These are phyloP conservation scores for Fusarium clavum DNA, from an alignment of 2,329 filamentous ascomycete species.

Conservation along the genomic window DNA sequence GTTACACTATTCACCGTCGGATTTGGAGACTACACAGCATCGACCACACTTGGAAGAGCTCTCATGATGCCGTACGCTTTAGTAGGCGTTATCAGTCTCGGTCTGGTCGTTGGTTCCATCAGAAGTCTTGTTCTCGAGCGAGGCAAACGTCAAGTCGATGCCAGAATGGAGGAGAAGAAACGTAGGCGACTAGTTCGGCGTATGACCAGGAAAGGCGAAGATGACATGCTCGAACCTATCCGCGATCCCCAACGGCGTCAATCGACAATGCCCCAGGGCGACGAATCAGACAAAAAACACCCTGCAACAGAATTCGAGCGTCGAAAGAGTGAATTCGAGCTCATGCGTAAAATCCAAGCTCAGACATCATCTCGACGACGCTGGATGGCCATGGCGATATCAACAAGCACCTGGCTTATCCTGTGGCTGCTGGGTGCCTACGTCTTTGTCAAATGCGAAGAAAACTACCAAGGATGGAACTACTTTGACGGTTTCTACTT, in stretches of 20 bases:
- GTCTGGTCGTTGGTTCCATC: slow-evolving; percentile 85
- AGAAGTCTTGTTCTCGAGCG: slow-evolving; percentile 72
- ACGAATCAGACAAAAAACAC: slow-evolving; percentile 17
- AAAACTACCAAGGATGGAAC: slow-evolving; percentile 68
- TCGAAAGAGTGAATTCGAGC: slow-evolving; percentile 76
- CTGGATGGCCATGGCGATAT: slow-evolving; percentile 79
- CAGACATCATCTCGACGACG: slow-evolving; percentile 72
- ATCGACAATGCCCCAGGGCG: slow-evolving; percentile 10
- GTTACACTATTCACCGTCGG: slow-evolving; percentile 75
- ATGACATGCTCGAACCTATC: slow-evolving; percentile 64
- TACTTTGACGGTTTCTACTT: slow-evolving; percentile 91
- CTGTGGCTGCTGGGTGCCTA: slow-evolving; percentile 86
- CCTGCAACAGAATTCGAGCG: slow-evolving; percentile 64
- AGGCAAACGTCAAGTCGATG: slow-evolving; percentile 64
- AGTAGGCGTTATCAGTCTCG: slow-evolving; percentile 84
- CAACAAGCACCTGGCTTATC: slow-evolving; percentile 73
- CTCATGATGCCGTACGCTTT: slow-evolving; percentile 87
- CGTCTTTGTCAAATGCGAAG: slow-evolving; percentile 72
- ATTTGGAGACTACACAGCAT: slow-evolving; percentile 66
- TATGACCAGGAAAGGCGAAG: slow-evolving; percentile 59
- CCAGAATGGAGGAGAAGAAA: slow-evolving; percentile 70
- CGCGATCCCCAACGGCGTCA: slow-evolving; percentile 22
- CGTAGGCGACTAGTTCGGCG: slow-evolving; percentile 60
- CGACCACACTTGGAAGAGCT: slow-evolving; percentile 69
- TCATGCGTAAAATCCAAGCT: slow-evolving; percentile 85